Evolutionary conservation across 2,329 filamentous ascomycete species (phyloP), one percentile per base, ranked within the genome.

Genomic region (Aspergillus sp.): DNA sequence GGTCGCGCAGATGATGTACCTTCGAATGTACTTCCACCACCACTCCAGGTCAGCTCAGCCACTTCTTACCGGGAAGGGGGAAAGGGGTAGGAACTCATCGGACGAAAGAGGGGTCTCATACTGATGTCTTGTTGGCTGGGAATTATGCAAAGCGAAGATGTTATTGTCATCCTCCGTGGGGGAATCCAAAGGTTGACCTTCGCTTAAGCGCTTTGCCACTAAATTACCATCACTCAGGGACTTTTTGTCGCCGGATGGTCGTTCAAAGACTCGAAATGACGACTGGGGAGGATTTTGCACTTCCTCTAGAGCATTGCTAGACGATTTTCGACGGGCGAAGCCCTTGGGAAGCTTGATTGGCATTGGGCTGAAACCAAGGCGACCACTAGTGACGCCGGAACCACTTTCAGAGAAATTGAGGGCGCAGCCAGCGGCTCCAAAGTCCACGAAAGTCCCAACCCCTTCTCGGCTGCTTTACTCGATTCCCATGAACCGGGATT

Each of bases 291-390:
- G 70, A 25, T 73, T 72, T 59, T 75, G 75, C 42, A 75, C 69
- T 54, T 82, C 79, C 30, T 85, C 83, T 62, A 85, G 72, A 54
- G 76, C 78, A 75, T 84, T 83, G 51, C 81, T 82, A 62, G 82
- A 82, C 60, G 82, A 84, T 73, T 84, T 84, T 66, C 83, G 81
- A 68, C 82, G 79, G 65, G 74, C 73, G 68, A 85, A 84, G 61
- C 77, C 75, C 69, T 83, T 84, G 54, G 83, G 81, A 52, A 83
- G 73, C 72, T 84, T 84, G 71, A 83, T 84, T 69, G 83, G 83
- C 82, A 84, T 84, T 62, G 61, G 51, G 53, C 58, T 54, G 36
- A 62, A 25, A 57, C 41, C 17, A 49, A 58, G 52, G 41, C 56
- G 23, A 57, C 58, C 52, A 59, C 61, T 63, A 58, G 60, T 53